These are phyloP conservation scores for Didymosphaeria variabile DNA, from an alignment of 2,329 filamentous ascomycete genomes.

Conservation along the genomic window DNA sequence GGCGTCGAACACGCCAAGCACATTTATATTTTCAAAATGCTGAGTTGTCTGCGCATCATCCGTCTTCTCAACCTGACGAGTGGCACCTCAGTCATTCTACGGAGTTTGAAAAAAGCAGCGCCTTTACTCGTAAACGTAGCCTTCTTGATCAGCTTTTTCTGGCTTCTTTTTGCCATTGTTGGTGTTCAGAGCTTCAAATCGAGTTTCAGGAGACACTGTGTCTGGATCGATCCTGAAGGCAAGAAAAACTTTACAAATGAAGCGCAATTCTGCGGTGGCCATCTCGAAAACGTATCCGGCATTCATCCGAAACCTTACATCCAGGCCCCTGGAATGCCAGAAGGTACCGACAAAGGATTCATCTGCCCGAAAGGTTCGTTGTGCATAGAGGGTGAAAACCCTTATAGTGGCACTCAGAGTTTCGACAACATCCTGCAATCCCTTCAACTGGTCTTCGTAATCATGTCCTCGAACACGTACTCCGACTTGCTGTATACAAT, in stretches of 20 bases:
- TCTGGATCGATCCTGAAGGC: slow-evolving; percentile 61
- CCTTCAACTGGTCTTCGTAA: slow-evolving; percentile 92
- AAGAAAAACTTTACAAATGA: slow-evolving; percentile 62
- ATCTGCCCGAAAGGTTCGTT: slow-evolving; percentile 84
- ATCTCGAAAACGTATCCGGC: slow-evolving; percentile 63
- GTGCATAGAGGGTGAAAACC: slow-evolving; percentile 81
- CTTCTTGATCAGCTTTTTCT: slow-evolving; percentile 96
- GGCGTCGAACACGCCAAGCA: slow-evolving; percentile 75
- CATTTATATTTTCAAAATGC: slow-evolving; percentile 92
- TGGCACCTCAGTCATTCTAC: slow-evolving; percentile 91
- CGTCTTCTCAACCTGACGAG: slow-evolving; percentile 90
- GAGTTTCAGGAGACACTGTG: slow-evolving; percentile 59
- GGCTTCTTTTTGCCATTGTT: slow-evolving; percentile 95
- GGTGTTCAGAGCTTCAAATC: slow-evolving; percentile 90
- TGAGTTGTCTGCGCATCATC: slow-evolving; percentile 92
- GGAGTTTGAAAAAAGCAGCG: slow-evolving; percentile 94
- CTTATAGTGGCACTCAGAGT: slow-evolving; percentile 84
- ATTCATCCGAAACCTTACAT: slow-evolving; percentile 70
- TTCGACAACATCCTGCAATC: slow-evolving; percentile 96
- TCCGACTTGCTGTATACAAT: slow-evolving; percentile 94
- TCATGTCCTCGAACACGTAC: slow-evolving; percentile 99
- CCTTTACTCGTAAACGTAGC: slow-evolving; percentile 91
- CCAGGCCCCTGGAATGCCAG: slow-evolving; percentile 51
- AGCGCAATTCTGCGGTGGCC: slow-evolving; percentile 86
- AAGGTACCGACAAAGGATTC: slow-evolving; percentile 76